Conservation (phyloP, 1,284 basidiomycete genomes). For the Paramarasmius palmivorus region DNA sequence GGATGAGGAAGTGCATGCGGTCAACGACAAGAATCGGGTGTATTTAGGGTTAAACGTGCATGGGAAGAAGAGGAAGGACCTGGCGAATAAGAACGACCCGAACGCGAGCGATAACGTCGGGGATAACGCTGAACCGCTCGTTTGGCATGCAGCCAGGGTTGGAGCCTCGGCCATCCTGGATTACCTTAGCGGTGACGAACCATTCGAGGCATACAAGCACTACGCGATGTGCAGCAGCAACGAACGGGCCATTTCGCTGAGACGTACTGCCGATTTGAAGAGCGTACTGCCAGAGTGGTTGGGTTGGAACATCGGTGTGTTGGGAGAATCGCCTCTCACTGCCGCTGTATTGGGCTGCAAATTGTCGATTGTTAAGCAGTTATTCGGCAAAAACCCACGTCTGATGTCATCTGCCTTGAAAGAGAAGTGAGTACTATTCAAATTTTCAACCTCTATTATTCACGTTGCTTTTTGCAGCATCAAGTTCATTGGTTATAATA, state of each 20-base stretch:
- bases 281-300: constrained; percentile 43
- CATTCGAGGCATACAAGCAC: constrained; percentile 37
- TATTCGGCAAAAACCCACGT: constrained; percentile 40
- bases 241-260: constrained; percentile 36
- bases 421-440: constrained; percentile 33
- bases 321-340: constrained; percentile 52
- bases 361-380: constrained; percentile 38
- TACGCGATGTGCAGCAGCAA: constrained; percentile 44
- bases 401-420: constrained; percentile 41
- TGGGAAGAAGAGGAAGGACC: constrained; percentile 57
- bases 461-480: constrained; percentile 33
- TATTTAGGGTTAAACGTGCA: constrained; percentile 62
- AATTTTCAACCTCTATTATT: not conserved
- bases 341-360: constrained; percentile 38
- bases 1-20: constrained; percentile 16
- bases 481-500: constrained; percentile 46
- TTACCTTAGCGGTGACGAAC: constrained; percentile 41
- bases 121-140: constrained; percentile 21
- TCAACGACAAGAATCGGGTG: constrained; percentile 41
- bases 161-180: constrained; percentile 39
- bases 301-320: constrained; percentile 43
- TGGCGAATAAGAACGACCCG: constrained; percentile 48
- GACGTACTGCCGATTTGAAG: constrained; percentile 35
- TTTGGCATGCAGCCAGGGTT: constrained; percentile 43
- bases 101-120: constrained; percentile 28